Conservation (phyloP, 805 yeast species). For the Hanseniaspora mollemarum region DNA sequence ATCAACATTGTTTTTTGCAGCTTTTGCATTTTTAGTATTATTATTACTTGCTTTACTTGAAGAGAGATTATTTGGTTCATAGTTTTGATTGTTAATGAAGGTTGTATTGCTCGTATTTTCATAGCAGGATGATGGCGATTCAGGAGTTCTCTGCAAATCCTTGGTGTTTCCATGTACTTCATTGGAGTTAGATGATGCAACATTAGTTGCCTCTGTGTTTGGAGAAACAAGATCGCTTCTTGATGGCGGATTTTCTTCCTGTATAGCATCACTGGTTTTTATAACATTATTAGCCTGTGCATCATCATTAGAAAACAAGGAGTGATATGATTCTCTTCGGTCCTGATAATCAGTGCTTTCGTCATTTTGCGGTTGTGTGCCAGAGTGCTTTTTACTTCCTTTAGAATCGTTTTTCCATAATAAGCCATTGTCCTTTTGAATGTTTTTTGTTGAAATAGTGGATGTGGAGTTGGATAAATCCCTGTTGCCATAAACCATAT, state of each 20-base stretch:
- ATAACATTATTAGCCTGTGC: background rate
- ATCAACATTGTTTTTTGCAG: background rate
- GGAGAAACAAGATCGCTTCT: background rate
- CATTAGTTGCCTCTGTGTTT: background rate
- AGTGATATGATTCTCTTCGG: slow-evolving; percentile 19
- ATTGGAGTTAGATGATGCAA: background rate
- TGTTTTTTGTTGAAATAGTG: background rate
- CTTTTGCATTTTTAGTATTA: no score
- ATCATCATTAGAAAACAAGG: slow-evolving; percentile 18
- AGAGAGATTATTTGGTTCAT: background rate
- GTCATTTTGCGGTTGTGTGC: background rate
- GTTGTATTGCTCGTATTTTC: background rate
- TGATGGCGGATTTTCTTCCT: background rate
- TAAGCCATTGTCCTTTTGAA: background rate
- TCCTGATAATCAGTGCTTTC: background rate
- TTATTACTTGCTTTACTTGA: background rate
- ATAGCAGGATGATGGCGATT: background rate
- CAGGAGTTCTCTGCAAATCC: background rate
- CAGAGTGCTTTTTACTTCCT: background rate
- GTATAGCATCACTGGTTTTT: slow-evolving; percentile 2
- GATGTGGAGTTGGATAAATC: background rate
- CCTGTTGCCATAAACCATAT: background rate
- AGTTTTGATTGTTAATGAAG: background rate
- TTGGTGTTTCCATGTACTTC: background rate
- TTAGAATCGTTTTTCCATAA: background rate